Evolutionary conservation across 495 filamentous ascomycete species (phyloP), one percentile per base, ranked within the genome.

Genomic region (Hypoxylon intermedium): DNA sequence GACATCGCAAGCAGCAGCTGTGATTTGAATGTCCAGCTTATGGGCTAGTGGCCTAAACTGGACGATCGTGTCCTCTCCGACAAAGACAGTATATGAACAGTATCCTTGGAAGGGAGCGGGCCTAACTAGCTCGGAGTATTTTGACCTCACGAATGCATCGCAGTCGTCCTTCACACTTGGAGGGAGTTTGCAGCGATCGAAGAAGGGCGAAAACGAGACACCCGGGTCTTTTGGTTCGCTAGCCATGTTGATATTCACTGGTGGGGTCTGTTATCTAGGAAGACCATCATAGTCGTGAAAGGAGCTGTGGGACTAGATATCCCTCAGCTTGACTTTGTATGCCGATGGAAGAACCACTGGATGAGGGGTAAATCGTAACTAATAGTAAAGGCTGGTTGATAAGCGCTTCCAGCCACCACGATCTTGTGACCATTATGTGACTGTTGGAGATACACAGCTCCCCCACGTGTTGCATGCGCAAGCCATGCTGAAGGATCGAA

Each of bases 81-180:
- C 68, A 24, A 70, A 69, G 5, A 84, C 34, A 0, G 82, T 83
- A 57, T 75, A 75, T 16, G 82, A 84, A 55, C 83, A 85, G 62
- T 77, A 80, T 31, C 82, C 83, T 50, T 84, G 83, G 13, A 59
- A 65, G 5, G 67, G 56, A 7, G 71, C 62, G 6, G 71, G 67
- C 3, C 48, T 36, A 12, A 76, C 64, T 16, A 38, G 21, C 18
- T 57, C 63, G 18, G 58, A 44, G 33, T 63, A 68, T 6, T 31
- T 60, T 16, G 54, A 51, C 38, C 13, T 60, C 6, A 47, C 54
- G 44, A 68, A 68, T 6, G 58, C 58, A 33, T 68, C 65, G 52
- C 61, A 70, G 30, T 70, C 65, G 4, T 68, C 38, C 33, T 60
- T 64, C n/a, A 58, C 50, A n/a, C 19, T 52, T 16, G 52, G 9